Evolutionary conservation across 805 yeast species (phyloP).

Genomic region (Candida multigemmis): DNA sequence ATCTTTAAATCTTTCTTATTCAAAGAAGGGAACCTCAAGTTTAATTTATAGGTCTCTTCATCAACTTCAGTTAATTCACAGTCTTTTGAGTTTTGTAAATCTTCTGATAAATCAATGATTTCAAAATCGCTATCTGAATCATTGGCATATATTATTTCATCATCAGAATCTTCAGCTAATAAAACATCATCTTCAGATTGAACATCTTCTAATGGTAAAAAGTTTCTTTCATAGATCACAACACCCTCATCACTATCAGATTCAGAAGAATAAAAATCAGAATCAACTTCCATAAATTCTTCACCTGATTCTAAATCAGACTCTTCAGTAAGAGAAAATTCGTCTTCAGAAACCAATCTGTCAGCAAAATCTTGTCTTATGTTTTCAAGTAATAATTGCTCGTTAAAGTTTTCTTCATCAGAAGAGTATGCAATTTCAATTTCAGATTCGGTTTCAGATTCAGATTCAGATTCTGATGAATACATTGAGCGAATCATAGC

Average conservation of each 20-base stretch:
- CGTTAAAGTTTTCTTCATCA: constrained; percentile 17
- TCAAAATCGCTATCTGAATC: constrained; percentile 17
- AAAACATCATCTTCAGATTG: constrained; percentile 9
- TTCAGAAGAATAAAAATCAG: constrained; percentile 12
- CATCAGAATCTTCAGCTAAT: constrained; percentile 22
- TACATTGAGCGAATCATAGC: constrained; percentile 8
- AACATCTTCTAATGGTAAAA: constrained; percentile 10
- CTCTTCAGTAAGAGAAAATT: constrained; percentile 11
- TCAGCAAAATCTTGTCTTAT: constrained; percentile 28
- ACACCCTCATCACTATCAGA: constrained; percentile 31
- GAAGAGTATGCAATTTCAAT: constrained; percentile 17
- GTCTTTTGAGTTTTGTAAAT: constrained; percentile 33
- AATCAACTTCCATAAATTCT: constrained; percentile 14
- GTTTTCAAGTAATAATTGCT: constrained; percentile 25
- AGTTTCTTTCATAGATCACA: constrained; percentile 28
- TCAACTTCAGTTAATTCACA: constrained; percentile 31
- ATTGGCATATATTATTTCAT: constrained; percentile 9
- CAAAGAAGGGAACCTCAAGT: constrained; percentile 32
- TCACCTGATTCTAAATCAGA: constrained; percentile 9
- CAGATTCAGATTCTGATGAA: constrained; percentile 5
- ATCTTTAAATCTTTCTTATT: constrained; percentile 30
- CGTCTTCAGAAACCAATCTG: constrained; percentile 20
- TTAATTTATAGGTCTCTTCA: constrained; percentile 29
- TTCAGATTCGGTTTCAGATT: constrained; percentile 8
- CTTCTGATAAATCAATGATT: constrained; percentile 31